Conservation (phyloP, 768 basidiomycete genomes). For the Tricholoma terreum region DNA sequence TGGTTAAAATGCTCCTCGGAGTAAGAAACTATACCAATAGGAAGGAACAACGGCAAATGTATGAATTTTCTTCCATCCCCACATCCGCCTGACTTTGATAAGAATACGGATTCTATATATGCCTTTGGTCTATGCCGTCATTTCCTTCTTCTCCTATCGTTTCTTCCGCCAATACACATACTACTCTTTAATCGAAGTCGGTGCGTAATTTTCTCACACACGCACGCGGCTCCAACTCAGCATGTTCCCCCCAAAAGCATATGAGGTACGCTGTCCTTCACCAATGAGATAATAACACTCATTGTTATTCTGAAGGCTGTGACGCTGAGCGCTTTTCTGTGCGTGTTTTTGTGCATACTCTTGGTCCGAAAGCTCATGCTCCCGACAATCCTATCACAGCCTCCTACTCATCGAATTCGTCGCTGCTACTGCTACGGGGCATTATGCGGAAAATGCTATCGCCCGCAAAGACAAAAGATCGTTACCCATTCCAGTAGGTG, state of each 20-base stretch:
- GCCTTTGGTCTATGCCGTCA: slow-evolving; percentile 77
- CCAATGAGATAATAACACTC: not conserved
- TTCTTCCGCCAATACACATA: slow-evolving; percentile 73
- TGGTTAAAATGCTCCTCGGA: slow-evolving; percentile 2
- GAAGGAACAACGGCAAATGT: slow-evolving; percentile 80
- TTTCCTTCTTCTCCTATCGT: slow-evolving; percentile 85
- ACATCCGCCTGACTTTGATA: not conserved
- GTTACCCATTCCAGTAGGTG: slow-evolving; percentile 60
- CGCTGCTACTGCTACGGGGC: slow-evolving; percentile 60
- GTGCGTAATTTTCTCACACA: slow-evolving; percentile 20
- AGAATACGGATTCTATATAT: slow-evolving; percentile 82
- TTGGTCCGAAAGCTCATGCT: not conserved
- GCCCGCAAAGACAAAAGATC: slow-evolving; percentile 74
- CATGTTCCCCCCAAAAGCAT: slow-evolving; percentile 41
- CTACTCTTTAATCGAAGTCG: slow-evolving; percentile 45
- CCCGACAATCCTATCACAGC: slow-evolving; percentile 28
- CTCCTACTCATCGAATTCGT: slow-evolving; percentile 85
- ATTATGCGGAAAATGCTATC: slow-evolving; percentile 65
- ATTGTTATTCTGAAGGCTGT: slow-evolving; percentile 50
- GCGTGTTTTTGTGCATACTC: slow-evolving; percentile 21
- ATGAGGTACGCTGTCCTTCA: slow-evolving; percentile 49
- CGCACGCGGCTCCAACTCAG: not conserved
- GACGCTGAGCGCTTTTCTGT: slow-evolving; percentile 86
- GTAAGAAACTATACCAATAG: slow-evolving; percentile 68
- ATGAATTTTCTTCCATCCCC: slow-evolving; percentile 19